Evolutionary conservation across 306 rosid genomes (phyloP).

Genomic region (Elaeagnus macrophylla): DNA sequence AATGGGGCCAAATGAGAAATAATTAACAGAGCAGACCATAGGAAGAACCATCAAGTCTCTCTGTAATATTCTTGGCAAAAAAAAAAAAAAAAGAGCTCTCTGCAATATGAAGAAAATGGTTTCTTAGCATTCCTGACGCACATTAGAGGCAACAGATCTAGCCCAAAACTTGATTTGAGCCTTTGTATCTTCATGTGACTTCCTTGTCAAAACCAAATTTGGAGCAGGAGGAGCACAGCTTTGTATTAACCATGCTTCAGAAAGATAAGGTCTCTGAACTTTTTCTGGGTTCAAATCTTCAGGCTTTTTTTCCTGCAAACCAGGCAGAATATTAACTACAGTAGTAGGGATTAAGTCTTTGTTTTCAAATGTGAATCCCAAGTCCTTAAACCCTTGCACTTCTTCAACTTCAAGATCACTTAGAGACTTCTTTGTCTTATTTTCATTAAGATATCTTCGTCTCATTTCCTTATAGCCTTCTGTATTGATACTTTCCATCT

Average conservation of each 20-base stretch:
- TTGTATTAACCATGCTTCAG: slow-evolving; percentile 78
- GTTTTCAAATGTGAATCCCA: slow-evolving; percentile 82
- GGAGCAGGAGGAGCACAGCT: slow-evolving; percentile 52
- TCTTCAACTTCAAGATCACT: slow-evolving; percentile 79
- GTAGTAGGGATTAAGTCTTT: slow-evolving; percentile 34
- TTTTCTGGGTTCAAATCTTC: slow-evolving; percentile 37
- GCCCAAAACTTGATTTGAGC: slow-evolving; percentile 89
- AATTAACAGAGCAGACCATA: too few species aligned
- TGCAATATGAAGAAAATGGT: too few species aligned
- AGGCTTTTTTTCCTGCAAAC: slow-evolving; percentile 50
- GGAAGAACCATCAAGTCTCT: too few species aligned
- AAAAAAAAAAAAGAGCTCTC: too few species aligned
- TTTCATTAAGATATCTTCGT: slow-evolving; percentile 26
- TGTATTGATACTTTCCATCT: slow-evolving; percentile 17
- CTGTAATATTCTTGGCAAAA: too few species aligned
- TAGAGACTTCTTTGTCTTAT: slow-evolving; percentile 43
- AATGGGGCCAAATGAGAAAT: too few species aligned
- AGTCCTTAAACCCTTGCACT: slow-evolving; percentile 85
- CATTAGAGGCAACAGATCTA: slow-evolving; percentile 71
- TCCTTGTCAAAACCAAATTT: slow-evolving; percentile 30
- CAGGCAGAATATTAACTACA: slow-evolving; percentile 70
- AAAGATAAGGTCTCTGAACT: slow-evolving; percentile 70
- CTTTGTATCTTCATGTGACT: slow-evolving; percentile 55
- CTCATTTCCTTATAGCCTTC: slow-evolving; percentile 45
- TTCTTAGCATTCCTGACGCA: slow-evolving; percentile 20